Evolutionary conservation across 73 alveolate species (phyloP).

Genomic region (Paramecium sexaurelia): DNA sequence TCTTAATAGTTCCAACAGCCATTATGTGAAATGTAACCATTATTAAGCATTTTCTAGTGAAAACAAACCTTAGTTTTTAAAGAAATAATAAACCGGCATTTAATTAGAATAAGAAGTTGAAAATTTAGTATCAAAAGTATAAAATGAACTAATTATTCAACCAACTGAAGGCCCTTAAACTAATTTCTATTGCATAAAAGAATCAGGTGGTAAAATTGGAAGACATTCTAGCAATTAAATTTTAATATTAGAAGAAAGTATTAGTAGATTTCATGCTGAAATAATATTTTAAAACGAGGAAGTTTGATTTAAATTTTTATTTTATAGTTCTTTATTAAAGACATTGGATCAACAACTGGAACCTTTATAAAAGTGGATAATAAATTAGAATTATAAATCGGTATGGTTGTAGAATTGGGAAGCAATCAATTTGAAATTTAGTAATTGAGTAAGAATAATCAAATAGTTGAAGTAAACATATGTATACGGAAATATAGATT

Average conservation of each 20-base stretch:
- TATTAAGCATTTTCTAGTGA: too few species aligned
- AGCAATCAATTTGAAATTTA: conserved; percentile 77
- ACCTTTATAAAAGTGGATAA: conserved; percentile 79
- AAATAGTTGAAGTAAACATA: conserved; percentile 26
- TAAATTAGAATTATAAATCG: conserved; percentile 69
- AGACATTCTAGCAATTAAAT: conserved; percentile 86
- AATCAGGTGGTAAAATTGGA: conserved; percentile 85
- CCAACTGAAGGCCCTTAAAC: conserved; percentile 85
- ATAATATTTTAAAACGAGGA: conserved; percentile 51
- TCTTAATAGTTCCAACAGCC: conserved; percentile 37
- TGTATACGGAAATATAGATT: neutral
- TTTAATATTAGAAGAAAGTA: conserved; percentile 82
- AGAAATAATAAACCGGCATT: conserved; percentile 26
- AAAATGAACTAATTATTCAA: conserved; percentile 77
- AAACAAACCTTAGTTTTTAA: conserved; percentile 20
- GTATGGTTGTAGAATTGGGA: conserved; percentile 87
- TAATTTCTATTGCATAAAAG: conserved; percentile 82
- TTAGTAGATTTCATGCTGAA: conserved; percentile 85
- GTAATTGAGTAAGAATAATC: neutral
- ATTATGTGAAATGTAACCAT: conserved; percentile 7
- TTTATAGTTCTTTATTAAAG: conserved; percentile 69
- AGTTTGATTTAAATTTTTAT: neutral
- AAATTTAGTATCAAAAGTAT: conserved; percentile 60
- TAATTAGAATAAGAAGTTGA: conserved; percentile 56
- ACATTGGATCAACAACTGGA: conserved; percentile 87